Base-by-base conservation (phyloP, 495 filamentous ascomycete genomes). In the Pyronema domesticum region DNA sequence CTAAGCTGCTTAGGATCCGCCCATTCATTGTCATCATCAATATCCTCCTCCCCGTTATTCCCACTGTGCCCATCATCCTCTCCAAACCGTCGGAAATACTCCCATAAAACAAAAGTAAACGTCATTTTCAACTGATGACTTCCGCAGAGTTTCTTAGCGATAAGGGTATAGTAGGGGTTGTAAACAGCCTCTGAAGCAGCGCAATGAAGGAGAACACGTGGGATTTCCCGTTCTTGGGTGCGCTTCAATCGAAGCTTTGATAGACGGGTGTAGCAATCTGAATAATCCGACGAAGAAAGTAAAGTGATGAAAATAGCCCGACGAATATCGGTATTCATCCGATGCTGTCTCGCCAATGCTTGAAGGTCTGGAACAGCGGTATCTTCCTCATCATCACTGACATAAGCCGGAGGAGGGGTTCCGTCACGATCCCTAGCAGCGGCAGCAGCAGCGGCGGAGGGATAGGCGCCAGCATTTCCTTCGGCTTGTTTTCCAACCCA, bases 281-380 rank as follows among this genome's bases (percentile, higher is more conserved):
- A 78, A 67, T 76, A 89, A 65, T 96, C 89, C 3, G 73, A 74
- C 3, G 87, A 85, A n/a, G 85, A 87, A 74, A 95, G 81, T 57
- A 95, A 77, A 34, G 86, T 78, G 18, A 93, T 75, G 64, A 96
- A 98, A 55, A 98, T 95, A 7, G 86, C 85, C 35, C 88, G 82
- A 19, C 93, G 82, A 40, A 95, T 75, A 59, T 89, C 85, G 0
- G 93, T 96, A 67, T 95, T 95, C 86, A 98, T 95, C 8, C 86
- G 78, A 46, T 94, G 83, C 52, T 86, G 78, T 55, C 76, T 76
- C 8, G 93, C 89, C 14, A 95, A 75, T 42, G 79, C 75, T 23
- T 71, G 67, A n/a, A 89, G 72, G 60, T 93, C 84, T 7, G 74
- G 62, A 64, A 70, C 62, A 48, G 78, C 77, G 0, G 70, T 70